A percentile compares a stretch with the other conserved stretches of the same genome.
Evolutionary conservation across 2,329 filamentous ascomycete species (phyloP).

Genomic region (Cercospora canescens): DNA sequence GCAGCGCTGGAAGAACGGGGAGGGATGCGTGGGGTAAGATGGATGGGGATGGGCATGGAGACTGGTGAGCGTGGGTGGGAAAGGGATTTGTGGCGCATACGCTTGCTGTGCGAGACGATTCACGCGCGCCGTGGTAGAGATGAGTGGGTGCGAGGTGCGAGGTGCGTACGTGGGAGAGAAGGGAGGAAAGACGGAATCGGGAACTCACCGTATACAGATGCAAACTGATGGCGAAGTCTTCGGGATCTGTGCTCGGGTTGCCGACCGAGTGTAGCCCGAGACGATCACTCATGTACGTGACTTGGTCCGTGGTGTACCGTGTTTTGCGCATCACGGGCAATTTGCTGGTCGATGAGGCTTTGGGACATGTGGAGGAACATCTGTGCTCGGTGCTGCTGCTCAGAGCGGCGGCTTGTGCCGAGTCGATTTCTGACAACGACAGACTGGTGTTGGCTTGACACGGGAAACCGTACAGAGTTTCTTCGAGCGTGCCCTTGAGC

Average conservation of each 20-base stretch:
- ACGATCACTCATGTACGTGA: conserved; percentile 88
- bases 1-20: not conserved
- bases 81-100: not conserved
- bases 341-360: conserved; percentile 28
- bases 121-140: not conserved
- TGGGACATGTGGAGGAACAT: conserved; percentile 37
- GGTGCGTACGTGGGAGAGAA: no score
- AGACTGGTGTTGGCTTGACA: conserved; percentile 29
- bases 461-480: conserved; percentile 80
- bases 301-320: conserved; percentile 67
- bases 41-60: not conserved
- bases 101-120: not conserved
- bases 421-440: not conserved
- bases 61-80: not conserved
- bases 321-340: conserved; percentile 47
- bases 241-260: conserved; percentile 61
- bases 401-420: not conserved
- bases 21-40: not conserved
- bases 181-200: not conserved
- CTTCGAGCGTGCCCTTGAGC: conserved; percentile 73
- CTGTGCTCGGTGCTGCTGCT: conserved; percentile 31
- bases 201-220: conserved; percentile 59
- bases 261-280: conserved; percentile 81
- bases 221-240: conserved; percentile 78
- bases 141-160: not conserved